Evolutionary conservation across 148 eudicot genomes (phyloP).

Genomic region (Nepenthes mirabilis): DNA sequence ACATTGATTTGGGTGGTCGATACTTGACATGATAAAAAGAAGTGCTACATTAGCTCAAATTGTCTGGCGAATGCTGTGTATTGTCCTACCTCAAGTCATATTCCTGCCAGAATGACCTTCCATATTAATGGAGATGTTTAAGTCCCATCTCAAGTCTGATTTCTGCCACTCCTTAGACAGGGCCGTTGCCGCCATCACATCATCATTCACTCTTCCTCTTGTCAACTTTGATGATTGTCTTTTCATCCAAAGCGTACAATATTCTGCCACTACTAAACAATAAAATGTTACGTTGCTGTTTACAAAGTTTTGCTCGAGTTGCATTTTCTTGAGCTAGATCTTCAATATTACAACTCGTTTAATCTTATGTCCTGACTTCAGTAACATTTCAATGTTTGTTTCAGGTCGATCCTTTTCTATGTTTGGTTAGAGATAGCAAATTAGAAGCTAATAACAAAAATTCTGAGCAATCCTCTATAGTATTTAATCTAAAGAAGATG

Average conservation of each 20-base stretch:
- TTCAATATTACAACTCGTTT: too few relatives aligned
- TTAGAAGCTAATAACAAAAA: slow-evolving; percentile 39
- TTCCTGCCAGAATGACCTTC: too few relatives aligned
- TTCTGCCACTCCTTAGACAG: slow-evolving; percentile 26
- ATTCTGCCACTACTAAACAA: slow-evolving; percentile 46
- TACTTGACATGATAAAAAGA: too few relatives aligned
- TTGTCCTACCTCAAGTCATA: too few relatives aligned
- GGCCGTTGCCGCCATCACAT: slow-evolving; percentile 70
- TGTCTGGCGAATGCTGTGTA: too few relatives aligned
- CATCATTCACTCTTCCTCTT: slow-evolving; percentile 76
- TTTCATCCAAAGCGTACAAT: slow-evolving; percentile 73
- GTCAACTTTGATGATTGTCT: slow-evolving; percentile 74
- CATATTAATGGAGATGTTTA: too few relatives aligned
- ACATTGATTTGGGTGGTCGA: too few relatives aligned
- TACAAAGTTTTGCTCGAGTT: too few relatives aligned
- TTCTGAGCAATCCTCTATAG: slow-evolving; percentile 20
- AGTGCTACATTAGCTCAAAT: too few relatives aligned
- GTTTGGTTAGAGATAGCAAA: slow-evolving; percentile 78
- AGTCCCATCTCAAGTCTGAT: background rate
- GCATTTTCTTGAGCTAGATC: too few relatives aligned
- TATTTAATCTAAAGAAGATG: slow-evolving; percentile 75
- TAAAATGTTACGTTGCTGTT: slow-evolving; percentile 31
- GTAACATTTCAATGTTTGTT: slow-evolving; percentile 5
- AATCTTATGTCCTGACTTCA: background rate
- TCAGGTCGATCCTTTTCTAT: slow-evolving; percentile 79